These are phyloP conservation scores for Perkinsus chesapeaki DNA, from an alignment of 169 alveolate genomes.

Conservation along the genomic window DNA sequence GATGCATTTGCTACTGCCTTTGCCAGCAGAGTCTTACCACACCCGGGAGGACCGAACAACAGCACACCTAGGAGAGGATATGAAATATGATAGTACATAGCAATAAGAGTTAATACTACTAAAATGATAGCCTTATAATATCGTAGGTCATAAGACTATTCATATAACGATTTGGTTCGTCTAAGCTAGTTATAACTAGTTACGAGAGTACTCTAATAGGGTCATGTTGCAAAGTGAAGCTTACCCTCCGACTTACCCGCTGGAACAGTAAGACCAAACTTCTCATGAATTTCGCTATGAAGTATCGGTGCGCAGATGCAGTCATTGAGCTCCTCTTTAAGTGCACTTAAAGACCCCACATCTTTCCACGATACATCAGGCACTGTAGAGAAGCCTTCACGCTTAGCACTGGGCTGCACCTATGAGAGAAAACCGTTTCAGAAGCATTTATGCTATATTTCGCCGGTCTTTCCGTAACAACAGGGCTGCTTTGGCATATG, in stretches of 20 bases:
- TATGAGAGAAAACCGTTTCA: not conserved
- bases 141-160: too few species aligned
- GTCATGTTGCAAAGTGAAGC: too few species aligned
- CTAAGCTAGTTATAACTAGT: too few species aligned
- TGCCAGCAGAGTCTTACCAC: slow-evolving; percentile 95
- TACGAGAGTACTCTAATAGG: too few species aligned
- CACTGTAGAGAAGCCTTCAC: slow-evolving; percentile 91
- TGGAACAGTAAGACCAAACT: slow-evolving; percentile 81
- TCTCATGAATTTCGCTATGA: slow-evolving; percentile 74
- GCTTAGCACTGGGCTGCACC: slow-evolving; percentile 83
- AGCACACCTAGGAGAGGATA: slow-evolving; percentile 48
- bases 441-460: not conserved
- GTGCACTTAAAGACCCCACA: slow-evolving; percentile 85
- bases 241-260: too few species aligned
- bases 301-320: slow-evolving; percentile 85
- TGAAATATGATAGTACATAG: too few species aligned
- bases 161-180: too few species aligned
- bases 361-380: slow-evolving; percentile 92
- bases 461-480: too few species aligned
- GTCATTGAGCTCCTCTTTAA: slow-evolving; percentile 77
- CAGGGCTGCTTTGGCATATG: too few species aligned
- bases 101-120: too few species aligned
- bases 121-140: too few species aligned
- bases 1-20: slow-evolving; percentile 94
- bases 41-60: slow-evolving; percentile 97